phyloP scores from a whole-genome alignment of 1,284 basidiomycete species.

The Cryptococcus sp. region DNA sequence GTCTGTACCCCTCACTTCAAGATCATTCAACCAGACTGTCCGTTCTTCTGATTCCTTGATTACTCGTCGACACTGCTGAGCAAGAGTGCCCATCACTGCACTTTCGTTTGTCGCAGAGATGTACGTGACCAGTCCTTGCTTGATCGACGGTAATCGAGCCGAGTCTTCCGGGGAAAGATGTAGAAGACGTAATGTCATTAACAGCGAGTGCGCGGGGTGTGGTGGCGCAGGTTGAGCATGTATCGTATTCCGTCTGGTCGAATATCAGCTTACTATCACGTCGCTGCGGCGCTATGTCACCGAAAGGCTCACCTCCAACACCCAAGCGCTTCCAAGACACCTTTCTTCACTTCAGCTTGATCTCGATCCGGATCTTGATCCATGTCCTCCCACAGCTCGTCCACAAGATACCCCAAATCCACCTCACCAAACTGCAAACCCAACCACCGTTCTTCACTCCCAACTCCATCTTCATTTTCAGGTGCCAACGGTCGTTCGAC shows the following conservation, averaged over 20 bases:
- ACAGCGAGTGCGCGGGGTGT: constrained; percentile 72
- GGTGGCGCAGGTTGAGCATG: constrained; percentile 63
- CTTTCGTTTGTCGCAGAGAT: constrained; percentile 60
- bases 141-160: constrained; percentile 25
- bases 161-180: constrained; percentile 48
- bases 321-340: constrained; percentile 60
- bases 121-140: constrained; percentile 44
- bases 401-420: constrained; percentile 63
- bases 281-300: not conserved
- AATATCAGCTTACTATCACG: not conserved
- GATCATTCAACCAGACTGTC: constrained; percentile 1
- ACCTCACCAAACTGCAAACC: constrained; percentile 57
- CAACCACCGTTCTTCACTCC: constrained; percentile 34
- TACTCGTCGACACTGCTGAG: constrained; percentile 29
- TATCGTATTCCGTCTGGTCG: constrained; percentile 71
- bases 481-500: constrained; percentile 47
- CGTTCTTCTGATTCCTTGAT: constrained; percentile 24
- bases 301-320: constrained; percentile 68
- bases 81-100: constrained; percentile 25
- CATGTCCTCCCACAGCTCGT: constrained; percentile 51
- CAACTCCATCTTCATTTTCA: constrained; percentile 43
- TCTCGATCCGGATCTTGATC: constrained; percentile 42
- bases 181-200: constrained; percentile 68
- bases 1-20: not conserved
- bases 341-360: constrained; percentile 58